Percentiles rank a stretch among this genome's conserved stretches.
phyloP scores from a whole-genome alignment of 768 basidiomycete genomes.

The Vishniacozyma victoriae region DNA sequence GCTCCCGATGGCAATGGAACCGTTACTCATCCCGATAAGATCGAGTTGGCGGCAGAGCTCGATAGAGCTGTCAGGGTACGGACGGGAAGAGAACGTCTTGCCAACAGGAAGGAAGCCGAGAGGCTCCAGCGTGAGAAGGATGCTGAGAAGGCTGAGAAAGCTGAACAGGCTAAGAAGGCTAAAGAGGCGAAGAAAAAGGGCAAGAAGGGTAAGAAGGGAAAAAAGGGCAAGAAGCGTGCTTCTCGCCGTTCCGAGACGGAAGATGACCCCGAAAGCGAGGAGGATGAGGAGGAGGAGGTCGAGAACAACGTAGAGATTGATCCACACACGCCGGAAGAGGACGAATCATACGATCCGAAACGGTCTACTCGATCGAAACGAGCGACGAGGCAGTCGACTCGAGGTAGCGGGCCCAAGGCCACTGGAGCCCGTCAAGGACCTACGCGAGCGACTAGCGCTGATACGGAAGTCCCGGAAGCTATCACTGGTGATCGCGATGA shows the following conservation, averaged over 20 bases:
- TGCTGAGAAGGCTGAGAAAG: not conserved
- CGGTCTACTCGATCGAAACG: too few species aligned
- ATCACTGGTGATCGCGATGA: too few species aligned
- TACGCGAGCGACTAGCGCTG: too few species aligned
- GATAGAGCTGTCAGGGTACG: not conserved
- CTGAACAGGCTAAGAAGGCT: not conserved
- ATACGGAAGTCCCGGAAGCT: too few species aligned
- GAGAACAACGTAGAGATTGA: too few species aligned
- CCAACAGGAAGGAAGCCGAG: not conserved
- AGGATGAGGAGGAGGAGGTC: not conserved
- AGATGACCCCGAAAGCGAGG: too few species aligned
- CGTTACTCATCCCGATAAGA: conserved; percentile 2
- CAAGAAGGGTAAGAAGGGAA: not conserved
- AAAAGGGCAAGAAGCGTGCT: not conserved
- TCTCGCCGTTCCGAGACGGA: too few species aligned
- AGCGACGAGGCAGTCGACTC: too few species aligned
- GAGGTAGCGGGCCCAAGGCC: too few species aligned
- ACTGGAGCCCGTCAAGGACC: too few species aligned
- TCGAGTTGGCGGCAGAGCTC: conserved; percentile 9
- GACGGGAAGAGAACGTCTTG: not conserved
- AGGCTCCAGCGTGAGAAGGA: not conserved
- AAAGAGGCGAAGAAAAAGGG: not conserved
- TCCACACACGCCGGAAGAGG: too few species aligned
- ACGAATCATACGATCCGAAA: too few species aligned
- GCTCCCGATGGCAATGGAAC: not conserved